These are phyloP conservation scores for Tuber indicum DNA, from an alignment of 495 filamentous ascomycete species.

Conservation along the genomic window DNA sequence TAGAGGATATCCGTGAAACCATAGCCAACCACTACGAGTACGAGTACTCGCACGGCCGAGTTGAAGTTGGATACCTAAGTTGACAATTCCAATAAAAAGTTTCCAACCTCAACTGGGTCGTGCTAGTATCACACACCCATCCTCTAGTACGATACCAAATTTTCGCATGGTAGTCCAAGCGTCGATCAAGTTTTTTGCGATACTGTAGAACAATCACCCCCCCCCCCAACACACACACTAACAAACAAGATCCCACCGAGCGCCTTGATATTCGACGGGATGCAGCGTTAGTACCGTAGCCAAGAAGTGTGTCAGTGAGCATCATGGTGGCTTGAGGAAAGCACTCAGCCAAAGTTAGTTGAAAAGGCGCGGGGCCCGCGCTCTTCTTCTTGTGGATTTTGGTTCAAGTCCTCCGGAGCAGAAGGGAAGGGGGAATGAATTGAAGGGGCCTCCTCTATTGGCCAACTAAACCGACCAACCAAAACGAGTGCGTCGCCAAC, in stretches of 20 bases:
- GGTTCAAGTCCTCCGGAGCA: background rate
- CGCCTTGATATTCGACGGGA: background rate
- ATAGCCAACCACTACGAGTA: background rate
- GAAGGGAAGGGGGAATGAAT: background rate
- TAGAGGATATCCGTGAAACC: background rate
- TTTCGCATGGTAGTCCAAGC: background rate
- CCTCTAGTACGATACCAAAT: background rate
- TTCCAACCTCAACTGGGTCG: background rate
- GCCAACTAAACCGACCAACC: background rate
- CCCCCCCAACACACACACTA: background rate
- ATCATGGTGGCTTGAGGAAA: background rate
- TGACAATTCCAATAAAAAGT: background rate
- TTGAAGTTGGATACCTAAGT: background rate
- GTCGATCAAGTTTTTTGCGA: background rate
- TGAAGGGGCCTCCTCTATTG: background rate
- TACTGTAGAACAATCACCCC: background rate
- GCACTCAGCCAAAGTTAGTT: background rate
- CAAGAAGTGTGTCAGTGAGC: background rate
- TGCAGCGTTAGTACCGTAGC: background rate
- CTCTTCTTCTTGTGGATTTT: background rate
- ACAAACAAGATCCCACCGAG: background rate
- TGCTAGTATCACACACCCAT: background rate
- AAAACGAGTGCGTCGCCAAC: background rate
- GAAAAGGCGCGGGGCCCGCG: background rate
- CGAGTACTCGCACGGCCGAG: background rate